Base-by-base conservation (phyloP, 2,329 filamentous ascomycete genomes). In the Neurospora crassa region DNA sequence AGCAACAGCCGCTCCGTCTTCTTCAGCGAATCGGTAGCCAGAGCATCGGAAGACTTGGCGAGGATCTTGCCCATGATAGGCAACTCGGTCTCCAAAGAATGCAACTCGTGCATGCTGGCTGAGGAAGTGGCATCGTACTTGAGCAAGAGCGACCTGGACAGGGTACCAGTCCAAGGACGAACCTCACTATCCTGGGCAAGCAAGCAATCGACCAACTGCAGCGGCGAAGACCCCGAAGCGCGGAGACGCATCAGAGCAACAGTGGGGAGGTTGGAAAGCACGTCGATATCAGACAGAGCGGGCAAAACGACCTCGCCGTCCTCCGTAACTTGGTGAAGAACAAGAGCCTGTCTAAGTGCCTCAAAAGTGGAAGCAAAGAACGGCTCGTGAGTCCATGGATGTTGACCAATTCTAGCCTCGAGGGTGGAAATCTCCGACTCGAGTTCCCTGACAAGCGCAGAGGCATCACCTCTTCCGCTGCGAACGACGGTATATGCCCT, bases 31-130 rank as follows among this genome's bases (percentile, higher is more conserved):
- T 89, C 84, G 16, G 81, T 78, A 3, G 83, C 79, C 59, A 91
- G 79, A 37, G 87, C 80, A 41, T 80, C 76, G 70, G 84, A 85
- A 72, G 87, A 83, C 43, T 80, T 78, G 68, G 85, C 80, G 37
- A 91, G 75, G 71, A 88, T 85, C 67, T 84, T 83, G 11, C 87
- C 88, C 72, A 92, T 81, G 3, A 86, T 82, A 10, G 89, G 88
- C 68, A 92, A 80, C 76, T 93, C 91, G 1, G 84, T 82, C 78
- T 92, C 89, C 0, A 93, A 82, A 20, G 91, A 83, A 67, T 86
- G 84, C 68, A 93, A 81, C 59, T 89, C 87, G 67, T 85, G 85
- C 47, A 93, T 81, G 67, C 82, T 86, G 0, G 90, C 87, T 34
- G 84, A 81, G 14, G 81, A 80, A 20, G 89, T 79, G 1, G 79